Conservation (phyloP, 192 early-diverging fungal genomes). For the Linnemannia exigua region DNA sequence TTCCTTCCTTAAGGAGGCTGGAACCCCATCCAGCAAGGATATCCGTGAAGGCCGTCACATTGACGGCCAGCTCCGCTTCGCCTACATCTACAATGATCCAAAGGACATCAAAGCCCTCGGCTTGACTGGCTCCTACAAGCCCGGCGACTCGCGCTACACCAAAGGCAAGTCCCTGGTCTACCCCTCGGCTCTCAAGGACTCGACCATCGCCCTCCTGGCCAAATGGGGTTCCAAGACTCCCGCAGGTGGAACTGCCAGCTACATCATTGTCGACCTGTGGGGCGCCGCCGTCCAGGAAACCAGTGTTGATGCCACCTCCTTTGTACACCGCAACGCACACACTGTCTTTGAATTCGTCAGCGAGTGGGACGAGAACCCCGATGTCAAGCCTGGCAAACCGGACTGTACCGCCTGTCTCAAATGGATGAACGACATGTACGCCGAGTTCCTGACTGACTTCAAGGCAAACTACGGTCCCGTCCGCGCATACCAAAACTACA, state of each 20-base stretch:
- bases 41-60: conserved; percentile 42
- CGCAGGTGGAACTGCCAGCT: conserved; percentile 22
- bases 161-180: conserved; percentile 53
- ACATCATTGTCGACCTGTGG: conserved; percentile 58
- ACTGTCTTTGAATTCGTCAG: conserved; percentile 56
- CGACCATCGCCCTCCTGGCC: conserved; percentile 30
- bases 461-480: conserved; percentile 31
- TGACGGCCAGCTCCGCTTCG: conserved; percentile 40
- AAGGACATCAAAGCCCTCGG: conserved; percentile 31
- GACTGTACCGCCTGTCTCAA: conserved; percentile 28
- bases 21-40: conserved; percentile 14
- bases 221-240: conserved; percentile 29
- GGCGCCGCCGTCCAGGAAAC: conserved; percentile 35
- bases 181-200: conserved; percentile 11
- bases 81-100: conserved; percentile 24
- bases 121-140: conserved; percentile 15
- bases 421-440: conserved; percentile 54
- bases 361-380: conserved; percentile 37
- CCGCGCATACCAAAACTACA: conserved; percentile 56
- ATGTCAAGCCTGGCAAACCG: conserved; percentile 28
- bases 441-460: conserved; percentile 39
- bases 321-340: conserved; percentile 49
- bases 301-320: conserved; percentile 34
- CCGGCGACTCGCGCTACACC: conserved; percentile 37
- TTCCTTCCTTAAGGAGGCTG: conserved; percentile 20